Base-by-base conservation (phyloP, 495 filamentous ascomycete species). In the Neurospora sp. region DNA sequence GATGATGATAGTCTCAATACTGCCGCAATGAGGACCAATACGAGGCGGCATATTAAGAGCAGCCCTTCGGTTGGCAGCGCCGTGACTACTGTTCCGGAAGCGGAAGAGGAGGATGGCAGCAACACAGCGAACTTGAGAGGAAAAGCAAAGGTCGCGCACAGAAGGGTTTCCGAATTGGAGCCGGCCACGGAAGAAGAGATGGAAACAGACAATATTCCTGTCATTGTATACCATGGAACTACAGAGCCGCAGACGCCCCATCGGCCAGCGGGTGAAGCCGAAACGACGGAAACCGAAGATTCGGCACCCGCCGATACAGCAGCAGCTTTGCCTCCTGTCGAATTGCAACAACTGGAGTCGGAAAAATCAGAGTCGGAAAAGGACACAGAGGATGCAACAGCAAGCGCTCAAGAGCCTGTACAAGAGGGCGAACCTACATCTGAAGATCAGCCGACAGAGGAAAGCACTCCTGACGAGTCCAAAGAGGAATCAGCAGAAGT, bases 1-100 rank as follows among this genome's bases (percentile, higher is more conserved):
- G 72, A 80, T 78, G 76, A 88, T 77, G 78, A 85, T 75, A 78
- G 87, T 80, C 70, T 87, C 40, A 75, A 82, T 68, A 77, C 80
- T 38, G 78, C 80, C 20, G 76, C 72, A 7, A 75, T 80, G 70
- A 80, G 89, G 70, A 90, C 89, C 72, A 93, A 91, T 76, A 92
- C 91, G 35, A 85, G 91, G 72, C 85, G 91, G 22, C 91, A 92
- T 81, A 93, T 91, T 79, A 86, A 88, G 75, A 91, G 89, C 77
- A 88, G 86, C 65, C 91, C 92, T 31, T 93, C 91, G 22, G 89
- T 88, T n/a, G 91, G 90, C n/a, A 92, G 89, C 70, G 86, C 88
- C 9, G 89, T 93, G 39, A 87, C 87, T 3, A 91, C 91, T 1
- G 92, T 94, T 40, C 83, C 87, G 22, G 92, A 94, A 79, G 87